Base-by-base conservation (phyloP, 2,329 filamentous ascomycete genomes). In the Colletotrichum neosansevieriae region DNA sequence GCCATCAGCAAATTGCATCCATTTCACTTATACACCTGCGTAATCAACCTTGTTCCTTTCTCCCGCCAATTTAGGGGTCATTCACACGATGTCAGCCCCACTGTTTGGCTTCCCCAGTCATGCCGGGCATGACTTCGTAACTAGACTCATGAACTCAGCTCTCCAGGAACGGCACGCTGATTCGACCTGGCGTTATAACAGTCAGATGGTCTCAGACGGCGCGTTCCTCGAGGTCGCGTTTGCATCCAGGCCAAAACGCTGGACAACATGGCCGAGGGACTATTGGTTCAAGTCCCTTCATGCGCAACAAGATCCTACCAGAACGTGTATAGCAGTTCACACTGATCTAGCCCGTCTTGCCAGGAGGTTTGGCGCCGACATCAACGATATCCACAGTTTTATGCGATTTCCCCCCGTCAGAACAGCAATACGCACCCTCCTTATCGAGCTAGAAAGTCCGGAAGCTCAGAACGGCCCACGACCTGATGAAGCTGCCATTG, bases 401-500 rank as follows among this genome's bases (percentile, higher is more conserved):
- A 60, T 69, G 64, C 59, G 42, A 10, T 70, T 64, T 21, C 51
- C 53, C 5, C 65, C 59, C 13, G 65, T 61, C 36, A 34, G 64
- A 13, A 54, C 58, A 17, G 60, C 59, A 4, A 6, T 61, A 3
- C 59, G 58, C 11, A 70, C 64, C 12, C 57, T 70, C n/a, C 49
- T 70, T n/a, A 65, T 69, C 44, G 64, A 70, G 42, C 54, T 70
- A 9, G 65, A 69, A 17, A 63, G 40, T 21, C 56, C 67, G 2
- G 47, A 59, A 40, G 65, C 65, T 10, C 65, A 68, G 15, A 10
- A 47, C 13, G 54, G 54, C 6, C 53, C 15, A 9, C 54, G 15
- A 17, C 61, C 49, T 13, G 21, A 59, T 19, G 65, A 68, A 12
- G 32, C 21, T 10, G 21, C 9, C 5, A 54, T 65, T 12, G 13